Conservation (phyloP, 164 flowering plant genomes). For the Pachysandra terminalis region DNA sequence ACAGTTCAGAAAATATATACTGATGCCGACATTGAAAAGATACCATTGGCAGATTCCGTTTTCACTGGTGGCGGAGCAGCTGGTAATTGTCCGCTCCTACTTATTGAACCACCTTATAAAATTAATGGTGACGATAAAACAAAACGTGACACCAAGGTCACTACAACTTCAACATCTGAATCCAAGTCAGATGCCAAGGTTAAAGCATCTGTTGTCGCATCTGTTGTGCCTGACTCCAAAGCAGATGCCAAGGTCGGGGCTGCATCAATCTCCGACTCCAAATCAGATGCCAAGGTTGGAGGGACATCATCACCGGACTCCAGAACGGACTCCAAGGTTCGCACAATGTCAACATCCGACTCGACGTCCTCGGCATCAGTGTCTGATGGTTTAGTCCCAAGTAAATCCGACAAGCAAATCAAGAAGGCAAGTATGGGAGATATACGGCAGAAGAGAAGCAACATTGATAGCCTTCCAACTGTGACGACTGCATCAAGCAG, state of each 20-base stretch:
- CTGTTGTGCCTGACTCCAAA: background rate
- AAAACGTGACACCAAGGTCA: conserved; percentile 29
- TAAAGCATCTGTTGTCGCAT: conserved; percentile 10
- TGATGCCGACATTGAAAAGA: conserved; percentile 65
- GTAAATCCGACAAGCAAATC: conserved; percentile 26
- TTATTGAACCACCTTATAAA: conserved; percentile 67
- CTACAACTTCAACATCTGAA: conserved; percentile 19
- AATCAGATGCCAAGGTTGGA: conserved; percentile 14
- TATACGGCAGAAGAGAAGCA: conserved; percentile 16
- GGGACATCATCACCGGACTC: conserved; percentile 10
- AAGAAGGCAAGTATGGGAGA: conserved; percentile 29
- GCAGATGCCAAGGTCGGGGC: conserved; percentile 8
- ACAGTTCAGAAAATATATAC: conserved; percentile 77
- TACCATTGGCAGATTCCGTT: conserved; percentile 52
- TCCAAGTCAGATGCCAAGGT: conserved; percentile 19
- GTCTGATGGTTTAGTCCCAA: conserved; percentile 19
- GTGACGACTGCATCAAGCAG: conserved; percentile 4
- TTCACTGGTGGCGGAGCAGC: conserved; percentile 37
- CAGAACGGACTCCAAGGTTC: conserved; percentile 17
- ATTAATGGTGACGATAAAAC: conserved; percentile 60
- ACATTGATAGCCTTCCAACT: conserved; percentile 8
- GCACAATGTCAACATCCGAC: conserved; percentile 15
- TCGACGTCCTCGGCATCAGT: conserved; percentile 1
- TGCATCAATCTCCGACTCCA: background rate
- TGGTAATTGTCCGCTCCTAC: conserved; percentile 50